Conservation (phyloP, 108 stramenopile species). For the Cyclotella kingstonii region DNA sequence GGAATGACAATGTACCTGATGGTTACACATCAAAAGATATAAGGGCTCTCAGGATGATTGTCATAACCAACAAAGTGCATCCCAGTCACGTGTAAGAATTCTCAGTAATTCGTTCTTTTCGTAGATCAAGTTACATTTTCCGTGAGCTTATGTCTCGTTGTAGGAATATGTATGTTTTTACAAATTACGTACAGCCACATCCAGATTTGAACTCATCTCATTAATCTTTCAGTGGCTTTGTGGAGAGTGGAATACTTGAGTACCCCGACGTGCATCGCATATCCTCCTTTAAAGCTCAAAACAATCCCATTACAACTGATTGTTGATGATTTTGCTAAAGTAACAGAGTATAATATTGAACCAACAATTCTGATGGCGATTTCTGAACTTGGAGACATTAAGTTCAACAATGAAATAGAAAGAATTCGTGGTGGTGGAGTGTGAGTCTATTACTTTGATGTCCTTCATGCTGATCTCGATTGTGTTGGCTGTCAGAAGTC, state of each 20-base stretch:
- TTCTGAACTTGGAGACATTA: slow-evolving; percentile 18
- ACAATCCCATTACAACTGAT: slow-evolving; percentile 3
- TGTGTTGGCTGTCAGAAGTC: slow-evolving; percentile 36
- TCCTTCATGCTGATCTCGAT: slow-evolving; percentile 22
- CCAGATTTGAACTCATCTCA: slow-evolving; percentile 9
- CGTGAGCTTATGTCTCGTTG: not conserved
- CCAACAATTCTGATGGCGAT: slow-evolving; percentile 15
- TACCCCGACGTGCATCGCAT: slow-evolving; percentile 33
- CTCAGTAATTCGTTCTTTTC: slow-evolving; percentile 1
- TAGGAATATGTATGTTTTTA: slow-evolving; percentile 38
- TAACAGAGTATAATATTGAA: slow-evolving; percentile 13
- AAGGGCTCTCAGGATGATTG: slow-evolving; percentile 30
- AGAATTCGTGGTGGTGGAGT: slow-evolving; percentile 21
- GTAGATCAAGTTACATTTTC: not conserved
- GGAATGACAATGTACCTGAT: slow-evolving; percentile 23
- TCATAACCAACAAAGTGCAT: slow-evolving; percentile 42
- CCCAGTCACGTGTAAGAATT: slow-evolving; percentile 40
- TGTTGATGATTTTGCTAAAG: slow-evolving; percentile 26
- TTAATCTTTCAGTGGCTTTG: slow-evolving; percentile 23
- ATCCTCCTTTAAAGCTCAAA: slow-evolving; percentile 38
- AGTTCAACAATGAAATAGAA: slow-evolving; percentile 14
- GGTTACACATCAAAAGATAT: slow-evolving; percentile 28
- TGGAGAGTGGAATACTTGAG: slow-evolving; percentile 16
- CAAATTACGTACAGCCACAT: slow-evolving; percentile 22
- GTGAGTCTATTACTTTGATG: slow-evolving; percentile 26